These are phyloP conservation scores for Eudorina sp. DNA, from an alignment of 139 green algal species.

Conservation along the genomic window DNA sequence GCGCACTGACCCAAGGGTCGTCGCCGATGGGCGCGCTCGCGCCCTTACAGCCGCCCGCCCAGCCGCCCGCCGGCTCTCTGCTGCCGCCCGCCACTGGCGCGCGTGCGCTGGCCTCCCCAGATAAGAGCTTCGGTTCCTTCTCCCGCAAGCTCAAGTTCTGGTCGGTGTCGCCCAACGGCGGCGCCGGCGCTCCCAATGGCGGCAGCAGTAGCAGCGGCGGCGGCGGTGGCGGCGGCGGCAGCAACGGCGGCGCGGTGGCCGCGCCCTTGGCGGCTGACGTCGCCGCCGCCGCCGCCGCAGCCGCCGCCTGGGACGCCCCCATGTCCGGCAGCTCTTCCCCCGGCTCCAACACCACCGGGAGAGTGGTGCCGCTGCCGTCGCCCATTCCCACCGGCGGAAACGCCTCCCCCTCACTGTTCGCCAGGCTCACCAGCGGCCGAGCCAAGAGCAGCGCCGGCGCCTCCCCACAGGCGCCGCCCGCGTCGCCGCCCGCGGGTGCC, in stretches of 20 bases:
- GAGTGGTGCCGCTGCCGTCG: background rate
- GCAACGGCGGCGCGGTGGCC: background rate
- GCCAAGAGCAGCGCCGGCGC: background rate
- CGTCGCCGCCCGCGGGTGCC: background rate
- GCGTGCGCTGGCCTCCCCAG: background rate
- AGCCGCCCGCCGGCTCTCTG: background rate
- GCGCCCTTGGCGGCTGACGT: background rate
- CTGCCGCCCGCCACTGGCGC: background rate
- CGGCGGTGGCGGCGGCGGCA: conserved; percentile 14
- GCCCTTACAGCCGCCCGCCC: background rate
- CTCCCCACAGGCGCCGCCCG: background rate
- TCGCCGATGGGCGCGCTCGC: background rate
- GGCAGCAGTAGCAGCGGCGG: conserved; percentile 20
- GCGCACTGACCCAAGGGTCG: background rate
- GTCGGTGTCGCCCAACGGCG: background rate
- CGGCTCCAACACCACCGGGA: background rate
- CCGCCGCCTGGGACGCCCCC: too few relatives aligned
- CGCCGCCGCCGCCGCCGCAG: background rate
- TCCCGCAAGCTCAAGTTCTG: conserved; percentile 36
- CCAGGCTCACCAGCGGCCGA: background rate
- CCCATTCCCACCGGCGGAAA: background rate
- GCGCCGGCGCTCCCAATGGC: conserved; percentile 7
- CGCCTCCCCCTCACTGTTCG: background rate
- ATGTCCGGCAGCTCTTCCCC: background rate
- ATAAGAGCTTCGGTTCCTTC: conserved; percentile 9